These are phyloP conservation scores for Lactarius pseudohatsudake DNA, from an alignment of 768 basidiomycete genomes.

Conservation along the genomic window DNA sequence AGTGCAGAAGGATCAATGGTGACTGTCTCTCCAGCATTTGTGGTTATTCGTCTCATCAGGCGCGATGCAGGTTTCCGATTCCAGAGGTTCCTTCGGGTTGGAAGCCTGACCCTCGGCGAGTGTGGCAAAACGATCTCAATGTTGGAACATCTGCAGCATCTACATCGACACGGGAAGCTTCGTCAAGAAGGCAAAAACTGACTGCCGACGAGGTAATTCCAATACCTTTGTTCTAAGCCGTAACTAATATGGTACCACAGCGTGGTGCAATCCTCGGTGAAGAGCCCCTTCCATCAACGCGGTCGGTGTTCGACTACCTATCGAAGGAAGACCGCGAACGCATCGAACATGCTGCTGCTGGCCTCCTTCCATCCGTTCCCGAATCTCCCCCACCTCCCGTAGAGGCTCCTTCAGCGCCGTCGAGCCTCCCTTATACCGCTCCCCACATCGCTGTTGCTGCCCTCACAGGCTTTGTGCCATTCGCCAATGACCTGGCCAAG, in stretches of 20 bases:
- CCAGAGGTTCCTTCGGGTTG: conserved; percentile 83
- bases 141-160: conserved; percentile 38
- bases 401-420: conserved; percentile 32
- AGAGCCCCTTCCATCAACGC: conserved; percentile 63
- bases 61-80: conserved; percentile 66
- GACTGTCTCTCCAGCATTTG: conserved; percentile 31
- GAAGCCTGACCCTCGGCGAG: conserved; percentile 77
- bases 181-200: conserved; percentile 40
- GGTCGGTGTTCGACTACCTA: conserved; percentile 92
- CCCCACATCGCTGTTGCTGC: conserved; percentile 85
- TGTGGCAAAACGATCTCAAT: conserved; percentile 57
- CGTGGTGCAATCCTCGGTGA: conserved; percentile 85
- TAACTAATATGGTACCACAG: conserved; percentile 41
- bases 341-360: conserved; percentile 56
- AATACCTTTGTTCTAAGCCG: too few species aligned
- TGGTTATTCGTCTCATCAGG: conserved; percentile 29
- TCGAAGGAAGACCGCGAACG: conserved; percentile 91
- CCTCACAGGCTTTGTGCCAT: conserved; percentile 87
- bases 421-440: conserved; percentile 49
- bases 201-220: conserved; percentile 23
- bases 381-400: conserved; percentile 33
- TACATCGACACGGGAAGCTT: conserved; percentile 54
- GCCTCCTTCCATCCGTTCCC: conserved; percentile 32
- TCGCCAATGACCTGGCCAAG: conserved; percentile 69
- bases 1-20: conserved; percentile 71